Evolutionary conservation across 495 filamentous ascomycete genomes (phyloP).

Genomic region (Viridothelium virens): DNA sequence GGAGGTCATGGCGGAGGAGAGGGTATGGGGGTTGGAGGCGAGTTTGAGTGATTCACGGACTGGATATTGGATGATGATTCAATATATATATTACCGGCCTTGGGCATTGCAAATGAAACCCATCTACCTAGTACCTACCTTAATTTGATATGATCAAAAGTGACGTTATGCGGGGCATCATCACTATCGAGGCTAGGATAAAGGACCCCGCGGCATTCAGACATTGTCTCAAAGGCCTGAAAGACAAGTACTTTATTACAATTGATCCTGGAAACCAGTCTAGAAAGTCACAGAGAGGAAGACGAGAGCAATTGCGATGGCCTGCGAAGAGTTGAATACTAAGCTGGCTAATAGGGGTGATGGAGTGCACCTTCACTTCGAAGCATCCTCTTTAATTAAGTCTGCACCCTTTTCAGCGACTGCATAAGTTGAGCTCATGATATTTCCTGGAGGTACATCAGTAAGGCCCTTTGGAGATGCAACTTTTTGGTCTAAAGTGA

Average conservation of each 20-base stretch:
- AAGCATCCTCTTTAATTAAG: constrained; percentile 22
- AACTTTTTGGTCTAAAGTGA: background rate
- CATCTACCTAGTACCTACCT: too few species aligned
- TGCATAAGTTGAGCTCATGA: constrained; percentile 26
- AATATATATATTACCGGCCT: background rate
- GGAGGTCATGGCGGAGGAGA: constrained; percentile 12
- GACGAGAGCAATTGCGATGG: too few species aligned
- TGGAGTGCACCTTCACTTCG: background rate
- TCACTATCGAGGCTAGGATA: background rate
- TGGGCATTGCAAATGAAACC: background rate
- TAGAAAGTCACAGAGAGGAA: too few species aligned
- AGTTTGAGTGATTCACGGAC: background rate
- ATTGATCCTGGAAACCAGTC: too few species aligned
- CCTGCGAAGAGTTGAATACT: too few species aligned
- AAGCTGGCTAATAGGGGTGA: background rate
- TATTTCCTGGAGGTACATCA: constrained; percentile 21
- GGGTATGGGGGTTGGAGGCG: background rate
- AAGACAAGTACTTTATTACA: too few species aligned
- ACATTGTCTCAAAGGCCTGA: too few species aligned
- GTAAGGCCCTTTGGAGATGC: background rate
- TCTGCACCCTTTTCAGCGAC: constrained; percentile 28
- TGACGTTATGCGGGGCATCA: constrained; percentile 8
- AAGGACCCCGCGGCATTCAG: too few species aligned
- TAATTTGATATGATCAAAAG: background rate
- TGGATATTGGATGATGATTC: background rate